Evolutionary conservation across 257 asterid genomes (phyloP).

Genomic region (Coffea eugenioides): DNA sequence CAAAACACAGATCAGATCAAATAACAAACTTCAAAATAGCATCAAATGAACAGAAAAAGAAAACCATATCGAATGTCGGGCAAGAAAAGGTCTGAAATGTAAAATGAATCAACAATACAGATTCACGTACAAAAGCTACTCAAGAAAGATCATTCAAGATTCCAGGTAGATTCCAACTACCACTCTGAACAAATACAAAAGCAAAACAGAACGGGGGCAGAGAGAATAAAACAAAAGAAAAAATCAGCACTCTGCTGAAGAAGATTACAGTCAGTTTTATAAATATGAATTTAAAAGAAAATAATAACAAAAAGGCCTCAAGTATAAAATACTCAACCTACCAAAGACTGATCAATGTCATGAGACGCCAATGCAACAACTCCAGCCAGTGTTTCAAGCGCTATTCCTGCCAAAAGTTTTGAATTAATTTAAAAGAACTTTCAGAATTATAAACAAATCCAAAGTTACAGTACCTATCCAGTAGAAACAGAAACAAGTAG

Average conservation of each 20-base stretch:
- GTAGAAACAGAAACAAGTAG: too few species aligned
- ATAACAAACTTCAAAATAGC: neutral
- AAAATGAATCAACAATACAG: neutral
- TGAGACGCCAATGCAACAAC: slow-evolving; percentile 74
- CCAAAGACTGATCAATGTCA: slow-evolving; percentile 76
- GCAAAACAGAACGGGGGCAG: neutral
- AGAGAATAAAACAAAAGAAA: neutral
- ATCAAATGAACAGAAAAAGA: neutral
- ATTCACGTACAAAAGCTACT: neutral
- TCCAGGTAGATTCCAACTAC: neutral
- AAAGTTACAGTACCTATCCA: neutral
- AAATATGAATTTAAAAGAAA: neutral
- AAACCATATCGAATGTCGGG: neutral
- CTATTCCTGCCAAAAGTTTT: slow-evolving; percentile 58
- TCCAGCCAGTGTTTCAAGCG: slow-evolving; percentile 87
- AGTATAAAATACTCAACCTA: slow-evolving; percentile 31
- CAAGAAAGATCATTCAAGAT: neutral
- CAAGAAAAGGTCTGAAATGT: neutral
- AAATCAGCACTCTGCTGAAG: neutral
- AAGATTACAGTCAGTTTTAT: neutral
- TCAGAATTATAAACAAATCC: neutral
- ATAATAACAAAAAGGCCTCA: neutral
- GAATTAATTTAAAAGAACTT: neutral
- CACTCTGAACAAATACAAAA: neutral
- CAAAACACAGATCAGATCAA: slow-evolving; percentile 9